Percentiles rank a stretch among this genome's conserved stretches.
These are phyloP conservation scores for Geotrichum phurueaensis DNA, from an alignment of 1,139 yeast genomes.

Conservation along the genomic window DNA sequence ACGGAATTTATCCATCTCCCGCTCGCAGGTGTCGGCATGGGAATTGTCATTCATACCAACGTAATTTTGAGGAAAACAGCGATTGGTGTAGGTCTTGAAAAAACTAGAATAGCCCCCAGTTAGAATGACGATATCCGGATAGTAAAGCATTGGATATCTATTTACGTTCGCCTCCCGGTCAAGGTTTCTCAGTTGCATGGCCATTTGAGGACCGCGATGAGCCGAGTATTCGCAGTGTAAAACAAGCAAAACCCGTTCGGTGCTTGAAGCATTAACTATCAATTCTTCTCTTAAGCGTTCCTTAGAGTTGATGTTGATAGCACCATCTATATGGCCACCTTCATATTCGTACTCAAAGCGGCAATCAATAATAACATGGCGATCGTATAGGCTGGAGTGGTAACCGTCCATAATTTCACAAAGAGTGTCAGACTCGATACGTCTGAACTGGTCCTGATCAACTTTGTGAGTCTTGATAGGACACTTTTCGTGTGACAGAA, in stretches of 20 bases:
- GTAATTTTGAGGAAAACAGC: constrained; percentile 72
- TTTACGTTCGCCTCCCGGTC: constrained; percentile 72
- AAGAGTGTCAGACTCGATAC: constrained; percentile 64
- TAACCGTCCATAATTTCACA: constrained; percentile 56
- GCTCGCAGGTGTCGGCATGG: constrained; percentile 61
- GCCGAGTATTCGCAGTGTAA: constrained; percentile 95
- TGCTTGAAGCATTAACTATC: constrained; percentile 22
- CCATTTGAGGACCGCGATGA: constrained; percentile 89
- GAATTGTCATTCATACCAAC: constrained; percentile 81
- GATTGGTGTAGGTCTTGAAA: constrained; percentile 47
- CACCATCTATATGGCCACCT: constrained; percentile 88
- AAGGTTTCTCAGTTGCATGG: constrained; percentile 72
- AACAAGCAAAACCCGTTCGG: constrained; percentile 48
- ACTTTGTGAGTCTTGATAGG: constrained; percentile 34
- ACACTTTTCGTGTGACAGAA: constrained; percentile 21
- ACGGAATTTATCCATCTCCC: constrained; percentile 64
- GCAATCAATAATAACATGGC: constrained; percentile 69
- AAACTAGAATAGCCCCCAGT: constrained; percentile 89
- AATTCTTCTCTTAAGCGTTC: constrained; percentile 52
- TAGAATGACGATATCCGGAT: constrained; percentile 81
- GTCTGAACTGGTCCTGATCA: constrained; percentile 62
- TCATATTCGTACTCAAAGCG: constrained; percentile 84
- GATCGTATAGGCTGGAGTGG: constrained; percentile 51
- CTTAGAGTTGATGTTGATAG: constrained; percentile 70
- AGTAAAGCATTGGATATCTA: constrained; percentile 70